A percentile compares a stretch with the other conserved stretches of the same genome.
Evolutionary conservation across 2,329 filamentous ascomycete species (phyloP).

Genomic region (Berkeleyomyces basicola): DNA sequence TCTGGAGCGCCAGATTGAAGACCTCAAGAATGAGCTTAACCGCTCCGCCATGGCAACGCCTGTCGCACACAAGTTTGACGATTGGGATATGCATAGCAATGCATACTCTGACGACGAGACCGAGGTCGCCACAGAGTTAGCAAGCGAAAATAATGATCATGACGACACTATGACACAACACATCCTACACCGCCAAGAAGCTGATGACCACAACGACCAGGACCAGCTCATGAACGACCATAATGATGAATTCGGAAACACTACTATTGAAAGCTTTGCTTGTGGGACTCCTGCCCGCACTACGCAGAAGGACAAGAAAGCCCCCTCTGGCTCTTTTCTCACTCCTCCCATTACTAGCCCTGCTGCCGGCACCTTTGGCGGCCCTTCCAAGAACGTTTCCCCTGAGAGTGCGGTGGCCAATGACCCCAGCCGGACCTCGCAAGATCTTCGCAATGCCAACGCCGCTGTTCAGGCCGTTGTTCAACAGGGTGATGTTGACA

Average conservation of each 20-base stretch:
- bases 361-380: slow-evolving; percentile 15
- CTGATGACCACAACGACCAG: slow-evolving; percentile 21
- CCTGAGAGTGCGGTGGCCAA: neutral
- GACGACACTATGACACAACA: slow-evolving; percentile 17
- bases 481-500: neutral
- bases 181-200: slow-evolving; percentile 15
- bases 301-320: slow-evolving; percentile 15
- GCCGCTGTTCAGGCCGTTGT: slow-evolving; percentile 2
- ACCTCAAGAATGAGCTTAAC: slow-evolving; percentile 22
- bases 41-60: slow-evolving; percentile 10
- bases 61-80: slow-evolving; percentile 5
- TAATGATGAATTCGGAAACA: slow-evolving; percentile 29
- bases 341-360: slow-evolving; percentile 41
- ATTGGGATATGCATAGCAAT: slow-evolving; percentile 1
- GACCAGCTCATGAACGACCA: slow-evolving; percentile 18
- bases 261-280: slow-evolving; percentile 31
- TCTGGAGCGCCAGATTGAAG: slow-evolving; percentile 25
- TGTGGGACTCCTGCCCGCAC: slow-evolving; percentile 34
- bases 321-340: slow-evolving; percentile 27
- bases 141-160: slow-evolving; percentile 8
- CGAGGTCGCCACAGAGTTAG: slow-evolving; percentile 6
- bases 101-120: slow-evolving; percentile 4
- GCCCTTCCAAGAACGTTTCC: neutral
- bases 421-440: neutral
- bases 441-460: slow-evolving; percentile 1